Evolutionary conservation across 2,329 filamentous ascomycete genomes (phyloP), one percentile per base, ranked within the genome.

Genomic region (Aspergillus sp.): DNA sequence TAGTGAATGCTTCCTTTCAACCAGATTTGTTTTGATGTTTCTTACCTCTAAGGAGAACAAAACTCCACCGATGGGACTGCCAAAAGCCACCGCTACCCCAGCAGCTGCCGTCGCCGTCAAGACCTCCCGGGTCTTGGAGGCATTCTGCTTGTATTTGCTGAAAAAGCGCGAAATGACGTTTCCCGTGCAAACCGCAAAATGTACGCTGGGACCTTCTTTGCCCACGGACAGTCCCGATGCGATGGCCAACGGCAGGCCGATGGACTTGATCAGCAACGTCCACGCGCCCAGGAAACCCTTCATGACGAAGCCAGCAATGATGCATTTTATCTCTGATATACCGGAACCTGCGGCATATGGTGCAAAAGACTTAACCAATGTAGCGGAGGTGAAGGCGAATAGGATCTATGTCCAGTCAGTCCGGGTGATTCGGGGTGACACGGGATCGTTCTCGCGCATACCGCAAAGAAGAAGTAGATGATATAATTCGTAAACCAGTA

Each of bases 271-370:
- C 50, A 93, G 67, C 30, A 98, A 74, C 4, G 93, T 97, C 80
- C 88, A 89, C 58, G 85, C 84, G 19, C 91, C 89, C 10, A 98
- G 77, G 61, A 98, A 98, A 0, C 90, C 93, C 69, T 97, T 96
- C 93, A 98, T 98, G 43, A 97, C 88, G 64, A 98, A 98, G 3
- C 93, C 93, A 4, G 91, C 93, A 62, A 98, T 95, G 63, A 98
- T 97, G 69, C 89, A 95, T 69, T 98, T 98, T 76, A 98, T 98
- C 72, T 98, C 93, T 8, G 89, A 96, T 48, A 98, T 98, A 36
- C 93, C 93, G 8, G 88, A 95, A 10, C 93, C 93, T 32, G 93
- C 93, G 7, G 93, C 93, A 65, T 98, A 98, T 0, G 93, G 93
- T 4, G 93, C 90, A 67, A 93, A 97, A 1, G 81, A 82, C 64